Evolutionary conservation across 1,284 basidiomycete genomes (phyloP).

Genomic region (Sanghuangporus baumii): DNA sequence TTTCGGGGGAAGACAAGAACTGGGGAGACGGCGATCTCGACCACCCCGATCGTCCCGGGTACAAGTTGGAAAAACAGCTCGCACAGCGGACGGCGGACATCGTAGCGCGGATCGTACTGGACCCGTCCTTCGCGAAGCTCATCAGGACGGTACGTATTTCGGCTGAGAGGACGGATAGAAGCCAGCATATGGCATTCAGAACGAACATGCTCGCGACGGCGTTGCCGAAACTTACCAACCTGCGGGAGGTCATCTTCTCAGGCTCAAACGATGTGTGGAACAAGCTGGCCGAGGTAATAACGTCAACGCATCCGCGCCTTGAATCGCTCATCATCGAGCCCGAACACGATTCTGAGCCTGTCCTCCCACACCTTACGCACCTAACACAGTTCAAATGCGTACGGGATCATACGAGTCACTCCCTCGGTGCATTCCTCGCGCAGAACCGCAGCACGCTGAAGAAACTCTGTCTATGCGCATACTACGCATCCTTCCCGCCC

Average conservation of each 20-base stretch:
- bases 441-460: slow-evolving; percentile 51
- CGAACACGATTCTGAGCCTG: slow-evolving; percentile 37
- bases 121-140: slow-evolving; percentile 50
- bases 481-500: slow-evolving; percentile 50
- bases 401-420: slow-evolving; percentile 33
- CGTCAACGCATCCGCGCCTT: slow-evolving; percentile 45
- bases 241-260: slow-evolving; percentile 56
- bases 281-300: slow-evolving; percentile 46
- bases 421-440: slow-evolving; percentile 42
- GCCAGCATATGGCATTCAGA: slow-evolving; percentile 56
- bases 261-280: slow-evolving; percentile 49
- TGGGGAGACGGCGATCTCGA: slow-evolving; percentile 9
- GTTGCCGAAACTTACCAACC: slow-evolving; percentile 52
- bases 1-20: slow-evolving; percentile 10
- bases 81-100: slow-evolving; percentile 68
- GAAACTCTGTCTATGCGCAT: slow-evolving; percentile 48
- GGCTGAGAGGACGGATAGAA: slow-evolving; percentile 41
- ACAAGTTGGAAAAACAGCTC: slow-evolving; percentile 39
- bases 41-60: slow-evolving; percentile 15
- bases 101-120: slow-evolving; percentile 57
- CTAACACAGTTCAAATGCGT: slow-evolving; percentile 53
- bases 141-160: slow-evolving; percentile 55
- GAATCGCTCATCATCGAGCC: slow-evolving; percentile 40
- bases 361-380: slow-evolving; percentile 50
- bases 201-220: slow-evolving; percentile 65